Conservation (phyloP, 305 asterid genomes). For the Fraxinus latifolia region DNA sequence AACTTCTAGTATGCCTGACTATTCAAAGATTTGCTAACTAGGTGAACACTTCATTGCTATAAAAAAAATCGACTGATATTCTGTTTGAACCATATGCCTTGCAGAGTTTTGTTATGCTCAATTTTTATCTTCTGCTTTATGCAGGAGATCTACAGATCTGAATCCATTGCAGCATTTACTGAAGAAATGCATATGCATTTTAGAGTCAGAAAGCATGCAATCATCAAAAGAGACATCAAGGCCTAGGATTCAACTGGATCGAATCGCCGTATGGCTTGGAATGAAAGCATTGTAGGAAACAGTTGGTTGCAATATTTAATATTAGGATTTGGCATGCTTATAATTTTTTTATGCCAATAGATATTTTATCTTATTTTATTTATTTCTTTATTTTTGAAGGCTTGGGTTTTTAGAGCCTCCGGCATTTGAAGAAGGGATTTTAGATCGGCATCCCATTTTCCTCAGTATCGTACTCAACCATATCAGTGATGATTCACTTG, state of each 20-base stretch:
- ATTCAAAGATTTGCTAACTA: background rate
- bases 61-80: background rate
- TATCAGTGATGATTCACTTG: slow-evolving; percentile 87
- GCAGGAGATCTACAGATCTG: slow-evolving; percentile 72
- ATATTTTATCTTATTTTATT: slow-evolving; percentile 29
- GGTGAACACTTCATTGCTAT: background rate
- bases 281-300: slow-evolving; percentile 94
- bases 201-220: slow-evolving; percentile 69
- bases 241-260: slow-evolving; percentile 88
- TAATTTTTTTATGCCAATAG: slow-evolving; percentile 33
- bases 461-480: slow-evolving; percentile 93
- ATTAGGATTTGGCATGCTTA: slow-evolving; percentile 23
- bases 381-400: slow-evolving; percentile 53
- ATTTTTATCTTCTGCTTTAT: slow-evolving; percentile 21
- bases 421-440: slow-evolving; percentile 97
- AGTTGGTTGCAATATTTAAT: slow-evolving; percentile 40
- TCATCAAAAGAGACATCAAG: slow-evolving; percentile 50
- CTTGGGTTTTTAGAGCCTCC: slow-evolving; percentile 94
- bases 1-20: background rate
- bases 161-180: slow-evolving; percentile 87
- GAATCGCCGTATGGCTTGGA: slow-evolving; percentile 94
- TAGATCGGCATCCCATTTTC: slow-evolving; percentile 89
- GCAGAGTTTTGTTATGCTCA: background rate
- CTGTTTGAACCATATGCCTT: background rate
- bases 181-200: slow-evolving; percentile 64